Evolutionary conservation across 805 yeast genomes (phyloP).

Genomic region (Millerozyma acaciae): DNA sequence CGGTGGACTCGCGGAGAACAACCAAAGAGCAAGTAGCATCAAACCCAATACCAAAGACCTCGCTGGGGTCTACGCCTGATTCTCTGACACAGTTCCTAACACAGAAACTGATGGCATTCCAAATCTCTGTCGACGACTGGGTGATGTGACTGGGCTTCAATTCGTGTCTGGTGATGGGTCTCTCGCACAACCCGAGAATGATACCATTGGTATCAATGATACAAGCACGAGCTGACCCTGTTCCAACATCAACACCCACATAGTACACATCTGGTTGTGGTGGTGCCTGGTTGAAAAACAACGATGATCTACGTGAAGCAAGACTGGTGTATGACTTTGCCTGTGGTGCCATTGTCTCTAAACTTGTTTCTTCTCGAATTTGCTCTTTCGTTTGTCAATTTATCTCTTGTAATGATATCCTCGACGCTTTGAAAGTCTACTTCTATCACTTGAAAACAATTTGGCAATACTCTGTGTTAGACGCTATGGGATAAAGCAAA

Average conservation of each 20-base stretch:
- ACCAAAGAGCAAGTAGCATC: constrained; percentile 97
- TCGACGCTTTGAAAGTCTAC: too few species aligned
- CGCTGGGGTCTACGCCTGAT: constrained; percentile 62
- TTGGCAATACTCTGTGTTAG: too few species aligned
- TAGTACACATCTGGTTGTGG: constrained; percentile 50
- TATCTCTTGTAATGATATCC: too few species aligned
- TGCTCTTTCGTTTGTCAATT: too few species aligned
- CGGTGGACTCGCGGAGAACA: constrained; percentile 61
- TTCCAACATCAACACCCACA: constrained; percentile 93
- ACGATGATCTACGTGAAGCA: constrained; percentile 35
- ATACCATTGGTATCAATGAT: constrained; percentile 80
- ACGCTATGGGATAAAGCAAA: too few species aligned
- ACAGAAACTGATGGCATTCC: constrained; percentile 84
- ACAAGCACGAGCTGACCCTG: constrained; percentile 96
- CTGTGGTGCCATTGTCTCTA: constrained; percentile 6
- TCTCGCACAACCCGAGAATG: constrained; percentile 72
- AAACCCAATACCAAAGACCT: constrained; percentile 84
- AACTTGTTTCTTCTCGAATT: neutral
- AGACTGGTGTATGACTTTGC: constrained; percentile 38
- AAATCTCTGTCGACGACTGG: constrained; percentile 86
- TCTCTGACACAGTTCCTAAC: constrained; percentile 72
- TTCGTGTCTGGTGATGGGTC: constrained; percentile 75
- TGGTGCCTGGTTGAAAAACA: constrained; percentile 34
- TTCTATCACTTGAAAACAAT: too few species aligned
- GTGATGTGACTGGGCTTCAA: constrained; percentile 71